Percentiles rank a stretch among this genome's conserved stretches.
Conservation (phyloP, 129 eudicot genomes). For the Deinandra increscens region DNA sequence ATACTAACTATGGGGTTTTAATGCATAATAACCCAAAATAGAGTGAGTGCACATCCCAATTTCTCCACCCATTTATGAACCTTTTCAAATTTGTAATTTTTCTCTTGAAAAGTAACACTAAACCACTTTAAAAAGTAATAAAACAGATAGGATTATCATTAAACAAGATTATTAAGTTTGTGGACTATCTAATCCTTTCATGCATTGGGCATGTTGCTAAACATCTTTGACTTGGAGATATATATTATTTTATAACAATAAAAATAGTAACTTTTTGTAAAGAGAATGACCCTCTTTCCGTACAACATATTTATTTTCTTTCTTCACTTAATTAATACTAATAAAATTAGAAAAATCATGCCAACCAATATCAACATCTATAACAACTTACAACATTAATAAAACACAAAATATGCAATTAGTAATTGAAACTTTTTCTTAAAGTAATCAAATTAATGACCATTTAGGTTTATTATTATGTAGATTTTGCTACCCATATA, state of each 20-base stretch:
- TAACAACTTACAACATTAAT: background rate
- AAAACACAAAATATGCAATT: background rate
- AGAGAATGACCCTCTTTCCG: slow-evolving; percentile 7
- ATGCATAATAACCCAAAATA: slow-evolving; percentile 15
- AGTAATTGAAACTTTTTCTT: background rate
- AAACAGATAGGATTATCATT: slow-evolving; percentile 31
- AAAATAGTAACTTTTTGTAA: background rate
- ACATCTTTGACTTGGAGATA: slow-evolving; percentile 23
- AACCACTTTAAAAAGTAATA: slow-evolving; percentile 27
- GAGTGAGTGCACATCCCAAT: slow-evolving; percentile 33
- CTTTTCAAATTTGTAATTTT: slow-evolving; percentile 16
- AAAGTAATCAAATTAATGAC: background rate
- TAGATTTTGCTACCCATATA: no score
- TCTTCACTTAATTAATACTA: no score
- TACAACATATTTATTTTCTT: slow-evolving; percentile 9
- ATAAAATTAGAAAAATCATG: background rate
- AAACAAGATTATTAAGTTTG: slow-evolving; percentile 26
- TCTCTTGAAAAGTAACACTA: slow-evolving; percentile 25
- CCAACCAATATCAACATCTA: no score
- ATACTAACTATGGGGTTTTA: background rate
- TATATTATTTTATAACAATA: slow-evolving; percentile 1
- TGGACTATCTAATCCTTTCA: slow-evolving; percentile 36
- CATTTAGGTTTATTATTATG: background rate
- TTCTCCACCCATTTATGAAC: slow-evolving; percentile 31
- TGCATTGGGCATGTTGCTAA: slow-evolving; percentile 32